A percentile compares a stretch with the other conserved stretches of the same genome.
phyloP scores from a whole-genome alignment of 2,329 filamentous ascomycete genomes.

The Coccinonectria pachysandricola region DNA sequence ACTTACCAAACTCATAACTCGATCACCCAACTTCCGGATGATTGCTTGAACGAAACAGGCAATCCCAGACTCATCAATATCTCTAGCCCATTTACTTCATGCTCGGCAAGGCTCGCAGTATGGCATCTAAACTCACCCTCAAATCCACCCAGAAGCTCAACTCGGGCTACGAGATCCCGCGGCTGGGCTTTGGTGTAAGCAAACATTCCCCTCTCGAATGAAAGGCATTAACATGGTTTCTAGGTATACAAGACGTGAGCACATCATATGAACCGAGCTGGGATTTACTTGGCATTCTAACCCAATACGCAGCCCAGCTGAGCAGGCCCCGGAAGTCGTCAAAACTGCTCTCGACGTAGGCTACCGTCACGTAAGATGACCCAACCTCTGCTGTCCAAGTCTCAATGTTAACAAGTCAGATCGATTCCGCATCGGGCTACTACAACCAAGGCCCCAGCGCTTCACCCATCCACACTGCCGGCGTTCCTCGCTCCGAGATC shows the following conservation, averaged over 20 bases:
- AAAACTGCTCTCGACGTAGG: slow-evolving; percentile 38
- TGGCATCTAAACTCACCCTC: slow-evolving; percentile 36
- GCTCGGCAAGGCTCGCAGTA: too few species aligned
- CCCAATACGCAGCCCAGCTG: slow-evolving; percentile 16
- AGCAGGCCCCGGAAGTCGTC: slow-evolving; percentile 25
- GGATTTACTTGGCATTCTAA: too few species aligned
- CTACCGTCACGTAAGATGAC: slow-evolving; percentile 39
- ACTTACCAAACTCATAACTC: too few species aligned
- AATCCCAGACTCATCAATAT: too few species aligned
- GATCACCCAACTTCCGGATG: background rate
- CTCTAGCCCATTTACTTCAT: too few species aligned
- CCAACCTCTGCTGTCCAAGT: background rate
- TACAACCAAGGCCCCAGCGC: slow-evolving; percentile 40
- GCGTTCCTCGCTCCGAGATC: slow-evolving; percentile 35
- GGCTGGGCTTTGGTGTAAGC: slow-evolving; percentile 44
- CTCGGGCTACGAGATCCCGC: slow-evolving; percentile 43
- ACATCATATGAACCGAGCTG: too few species aligned
- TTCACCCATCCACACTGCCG: slow-evolving; percentile 31
- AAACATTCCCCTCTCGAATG: background rate
- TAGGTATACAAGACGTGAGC: slow-evolving; percentile 45
- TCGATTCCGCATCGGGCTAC: slow-evolving; percentile 44
- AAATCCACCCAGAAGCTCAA: slow-evolving; percentile 41
- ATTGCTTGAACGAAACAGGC: too few species aligned
- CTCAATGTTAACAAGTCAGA: too few species aligned
- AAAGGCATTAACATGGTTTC: slow-evolving; percentile 1